Conservation (phyloP, 163 green algal species). For the Prototheca wickerhamii region DNA sequence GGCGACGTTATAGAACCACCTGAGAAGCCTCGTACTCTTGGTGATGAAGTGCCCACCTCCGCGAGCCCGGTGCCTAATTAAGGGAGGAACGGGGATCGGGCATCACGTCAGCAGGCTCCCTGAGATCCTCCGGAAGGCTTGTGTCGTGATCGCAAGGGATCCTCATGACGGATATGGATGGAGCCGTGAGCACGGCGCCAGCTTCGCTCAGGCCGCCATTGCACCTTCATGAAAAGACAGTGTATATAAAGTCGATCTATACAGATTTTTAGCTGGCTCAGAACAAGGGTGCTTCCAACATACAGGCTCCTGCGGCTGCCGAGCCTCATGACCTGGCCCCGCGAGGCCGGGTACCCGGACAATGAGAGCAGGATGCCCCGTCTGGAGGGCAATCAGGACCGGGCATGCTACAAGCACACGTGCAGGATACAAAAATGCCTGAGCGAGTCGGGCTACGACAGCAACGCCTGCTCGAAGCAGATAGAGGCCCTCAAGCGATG, state of each 20-base stretch:
- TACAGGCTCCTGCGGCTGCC: neutral
- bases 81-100: no score
- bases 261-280: neutral
- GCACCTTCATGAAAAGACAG: neutral
- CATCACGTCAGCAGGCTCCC: no score
- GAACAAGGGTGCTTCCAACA: neutral
- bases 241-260: neutral
- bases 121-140: no score
- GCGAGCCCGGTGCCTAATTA: no score
- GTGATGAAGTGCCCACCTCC: no score
- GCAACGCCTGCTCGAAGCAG: conserved; percentile 7
- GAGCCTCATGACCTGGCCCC: neutral
- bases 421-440: conserved; percentile 25
- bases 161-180: no score
- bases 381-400: neutral
- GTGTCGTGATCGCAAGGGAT: no score
- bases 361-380: neutral
- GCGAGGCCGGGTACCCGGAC: neutral
- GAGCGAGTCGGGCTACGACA: conserved; percentile 16
- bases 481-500: conserved; percentile 22
- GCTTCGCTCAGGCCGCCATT: no score
- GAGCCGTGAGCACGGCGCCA: no score
- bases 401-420: conserved; percentile 3
- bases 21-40: no score
- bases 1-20: no score